Evolutionary conservation across 805 yeast genomes (phyloP), one percentile per base, ranked within the genome.

Genomic region (Lipomyces anomalus): DNA sequence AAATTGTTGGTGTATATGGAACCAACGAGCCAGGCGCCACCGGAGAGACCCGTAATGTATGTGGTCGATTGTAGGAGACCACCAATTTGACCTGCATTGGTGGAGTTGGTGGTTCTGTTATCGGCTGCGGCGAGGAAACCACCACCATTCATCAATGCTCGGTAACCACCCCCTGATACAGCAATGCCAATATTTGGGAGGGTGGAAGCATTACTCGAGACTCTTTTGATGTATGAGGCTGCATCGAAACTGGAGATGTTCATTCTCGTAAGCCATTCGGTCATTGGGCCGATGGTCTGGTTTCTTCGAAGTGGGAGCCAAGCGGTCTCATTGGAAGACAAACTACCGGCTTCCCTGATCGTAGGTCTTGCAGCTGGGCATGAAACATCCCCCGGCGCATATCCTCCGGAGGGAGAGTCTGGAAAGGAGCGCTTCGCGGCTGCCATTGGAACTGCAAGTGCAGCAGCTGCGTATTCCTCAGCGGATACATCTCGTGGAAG

Each of bases 141-240:
- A 0, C 78, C 82, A 0, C 77, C 79, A 16, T 69, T 67, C 17
- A 79, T 57, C 80, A 79, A 76, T 5, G 84, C 74, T 42, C 84
- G 63, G 59, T 76, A 88, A 2, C 97, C 97, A 58, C 97, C 97
- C 37, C 96, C 96, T 17, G 86, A 78, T 56, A 80, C 79, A 3
- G 87, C 80, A 11, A 67, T 49, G 7, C 69, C 73, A 24, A 64
- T 54, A n/a, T n/a, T n/a, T n/a, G n/a, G n/a, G n/a, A n/a, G n/a
- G n/a, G n/a, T n/a, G n/a, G n/a, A n/a, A n/a, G n/a, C n/a, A n/a
- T n/a, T n/a, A n/a, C n/a, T n/a, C n/a, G n/a, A n/a, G n/a, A n/a
- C n/a, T n/a, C n/a, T n/a, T n/a, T n/a, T n/a, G n/a, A n/a, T n/a
- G n/a, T n/a, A n/a, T n/a, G n/a, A n/a, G n/a, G 54, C 40, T 1